Evolutionary conservation across 2,329 filamentous ascomycete species (phyloP).

Genomic region (Leptodontidium sp.): DNA sequence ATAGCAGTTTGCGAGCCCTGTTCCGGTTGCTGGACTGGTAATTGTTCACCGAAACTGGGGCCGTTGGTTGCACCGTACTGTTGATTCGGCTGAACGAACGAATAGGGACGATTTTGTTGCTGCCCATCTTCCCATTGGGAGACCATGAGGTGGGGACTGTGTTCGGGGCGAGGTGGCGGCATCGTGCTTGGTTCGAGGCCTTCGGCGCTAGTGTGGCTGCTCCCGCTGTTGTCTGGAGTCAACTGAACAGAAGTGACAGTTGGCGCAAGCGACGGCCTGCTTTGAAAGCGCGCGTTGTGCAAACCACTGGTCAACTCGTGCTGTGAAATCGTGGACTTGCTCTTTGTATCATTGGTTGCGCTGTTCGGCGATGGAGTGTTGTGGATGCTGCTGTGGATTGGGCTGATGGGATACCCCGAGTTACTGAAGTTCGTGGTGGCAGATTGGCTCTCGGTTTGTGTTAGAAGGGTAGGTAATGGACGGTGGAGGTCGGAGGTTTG

Average conservation of each 20-base stretch:
- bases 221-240: constrained; percentile 46
- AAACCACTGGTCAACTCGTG: constrained; percentile 38
- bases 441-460: constrained; percentile 31
- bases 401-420: constrained; percentile 43
- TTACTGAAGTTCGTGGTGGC: constrained; percentile 31
- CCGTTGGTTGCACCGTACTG: constrained; percentile 25
- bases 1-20: constrained; percentile 25
- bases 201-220: constrained; percentile 46
- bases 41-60: constrained; percentile 27
- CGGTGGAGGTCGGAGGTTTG: constrained; percentile 32
- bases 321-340: constrained; percentile 34
- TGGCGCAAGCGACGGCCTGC: constrained; percentile 27
- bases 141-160: constrained; percentile 40
- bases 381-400: constrained; percentile 40
- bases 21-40: constrained; percentile 24
- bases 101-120: constrained; percentile 24
- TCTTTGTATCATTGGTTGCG: constrained; percentile 36
- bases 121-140: constrained; percentile 39
- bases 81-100: constrained; percentile 25
- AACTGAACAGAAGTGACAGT: constrained; percentile 37
- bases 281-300: constrained; percentile 35
- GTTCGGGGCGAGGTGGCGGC: constrained; percentile 29
- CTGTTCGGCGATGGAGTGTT: constrained; percentile 41
- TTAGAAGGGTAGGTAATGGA: constrained; percentile 31
- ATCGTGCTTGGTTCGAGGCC: constrained; percentile 41